phyloP scores from a whole-genome alignment of 192 early-diverging fungal genomes.

The Backusella australiensis region DNA sequence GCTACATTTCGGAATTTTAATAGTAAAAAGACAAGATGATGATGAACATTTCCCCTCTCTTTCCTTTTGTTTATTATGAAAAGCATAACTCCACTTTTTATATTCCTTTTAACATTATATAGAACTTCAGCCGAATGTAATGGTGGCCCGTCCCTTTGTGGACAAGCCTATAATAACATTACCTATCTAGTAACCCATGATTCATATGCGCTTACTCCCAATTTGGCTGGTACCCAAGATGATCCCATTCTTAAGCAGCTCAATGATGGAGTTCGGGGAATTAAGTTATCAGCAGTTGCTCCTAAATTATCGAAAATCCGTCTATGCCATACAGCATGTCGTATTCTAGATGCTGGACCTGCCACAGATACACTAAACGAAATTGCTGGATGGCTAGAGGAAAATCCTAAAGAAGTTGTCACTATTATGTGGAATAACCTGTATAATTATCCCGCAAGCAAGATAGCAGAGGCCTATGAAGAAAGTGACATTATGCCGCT shows the following conservation, averaged over 20 bases:
- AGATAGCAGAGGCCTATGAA: constrained; percentile 30
- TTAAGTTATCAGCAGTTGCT: constrained; percentile 60
- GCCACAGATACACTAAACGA: constrained; percentile 47
- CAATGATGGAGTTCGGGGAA: constrained; percentile 65
- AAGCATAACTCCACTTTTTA: background rate
- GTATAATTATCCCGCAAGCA: constrained; percentile 42
- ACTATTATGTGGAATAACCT: constrained; percentile 74
- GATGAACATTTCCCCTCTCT: background rate
- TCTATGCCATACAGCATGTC: constrained; percentile 64
- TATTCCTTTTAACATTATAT: background rate
- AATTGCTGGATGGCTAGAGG: constrained; percentile 56
- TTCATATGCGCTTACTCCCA: constrained; percentile 51
- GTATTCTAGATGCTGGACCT: constrained; percentile 55
- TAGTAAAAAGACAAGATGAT: background rate
- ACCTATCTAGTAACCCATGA: constrained; percentile 73
- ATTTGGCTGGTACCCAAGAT: constrained; percentile 64
- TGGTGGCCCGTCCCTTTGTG: constrained; percentile 62
- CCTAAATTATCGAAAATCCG: constrained; percentile 31
- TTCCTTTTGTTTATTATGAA: background rate
- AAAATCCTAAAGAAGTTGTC: constrained; percentile 70
- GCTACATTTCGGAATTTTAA: background rate
- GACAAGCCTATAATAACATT: constrained; percentile 55
- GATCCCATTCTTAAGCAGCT: constrained; percentile 61
- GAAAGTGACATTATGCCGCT: constrained; percentile 16
- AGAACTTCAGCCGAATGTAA: constrained; percentile 44